Conservation (phyloP, 148 eudicot genomes). For the Chenopodium berlandieri region DNA sequence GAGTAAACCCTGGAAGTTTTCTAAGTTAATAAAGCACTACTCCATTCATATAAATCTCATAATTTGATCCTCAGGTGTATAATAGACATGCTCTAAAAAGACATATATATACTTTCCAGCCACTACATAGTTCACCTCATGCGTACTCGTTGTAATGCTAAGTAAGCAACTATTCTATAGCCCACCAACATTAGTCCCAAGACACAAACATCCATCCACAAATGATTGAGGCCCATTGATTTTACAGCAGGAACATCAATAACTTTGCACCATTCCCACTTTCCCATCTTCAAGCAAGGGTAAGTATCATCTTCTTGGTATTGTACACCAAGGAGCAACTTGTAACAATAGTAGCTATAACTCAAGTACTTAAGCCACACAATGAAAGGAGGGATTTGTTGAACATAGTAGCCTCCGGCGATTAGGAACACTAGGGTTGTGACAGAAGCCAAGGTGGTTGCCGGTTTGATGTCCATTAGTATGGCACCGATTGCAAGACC, state of each 20-base stretch:
- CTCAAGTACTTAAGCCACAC: conserved; percentile 96
- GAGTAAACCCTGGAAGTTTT: background rate
- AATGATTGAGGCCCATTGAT: conserved; percentile 61
- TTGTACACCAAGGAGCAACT: conserved; percentile 85
- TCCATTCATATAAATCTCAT: background rate
- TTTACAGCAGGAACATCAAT: conserved; percentile 63
- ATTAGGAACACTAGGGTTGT: conserved; percentile 92
- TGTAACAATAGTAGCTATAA: conserved; percentile 94
- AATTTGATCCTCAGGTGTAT: background rate
- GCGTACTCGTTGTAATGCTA: conserved; percentile 68
- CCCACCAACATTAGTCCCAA: conserved; percentile 88
- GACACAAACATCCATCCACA: conserved; percentile 63
- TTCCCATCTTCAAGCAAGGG: conserved; percentile 55
- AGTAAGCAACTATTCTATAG: conserved; percentile 78
- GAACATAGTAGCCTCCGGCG: conserved; percentile 93
- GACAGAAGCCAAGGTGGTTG: conserved; percentile 92
- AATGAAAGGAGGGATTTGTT: conserved; percentile 88
- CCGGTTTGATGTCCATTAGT: conserved; percentile 90
- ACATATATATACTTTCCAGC: background rate
- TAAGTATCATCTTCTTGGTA: conserved; percentile 68
- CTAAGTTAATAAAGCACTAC: conserved; percentile 1
- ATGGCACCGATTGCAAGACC: conserved; percentile 93
- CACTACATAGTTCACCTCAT: conserved; percentile 27
- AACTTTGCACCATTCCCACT: conserved; percentile 65
- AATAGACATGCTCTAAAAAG: conserved; percentile 9